These are phyloP conservation scores for Penicillium capsulatum DNA, from an alignment of 2,329 filamentous ascomycete genomes.

Conservation along the genomic window DNA sequence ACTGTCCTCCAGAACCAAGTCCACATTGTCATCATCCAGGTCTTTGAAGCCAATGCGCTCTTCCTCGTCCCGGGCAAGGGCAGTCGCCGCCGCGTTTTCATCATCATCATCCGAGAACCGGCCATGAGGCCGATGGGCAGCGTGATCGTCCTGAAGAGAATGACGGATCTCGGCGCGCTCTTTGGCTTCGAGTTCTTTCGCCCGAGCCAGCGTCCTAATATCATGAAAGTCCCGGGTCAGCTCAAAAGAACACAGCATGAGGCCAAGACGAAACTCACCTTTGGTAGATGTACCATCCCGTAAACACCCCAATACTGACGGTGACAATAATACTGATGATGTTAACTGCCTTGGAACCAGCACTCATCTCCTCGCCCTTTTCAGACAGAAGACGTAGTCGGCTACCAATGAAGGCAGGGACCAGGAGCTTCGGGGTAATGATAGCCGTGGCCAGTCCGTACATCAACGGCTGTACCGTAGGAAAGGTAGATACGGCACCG, in stretches of 20 bases:
- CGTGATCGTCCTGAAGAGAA: constrained; percentile 34
- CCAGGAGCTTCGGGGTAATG: constrained; percentile 78
- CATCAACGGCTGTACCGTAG: constrained; percentile 69
- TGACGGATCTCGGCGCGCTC: constrained; percentile 40
- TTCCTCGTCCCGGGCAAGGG: constrained; percentile 43
- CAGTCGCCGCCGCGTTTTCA: constrained; percentile 38
- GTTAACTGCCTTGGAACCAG: constrained; percentile 72
- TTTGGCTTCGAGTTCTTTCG: constrained; percentile 47
- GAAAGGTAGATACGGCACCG: constrained; percentile 89
- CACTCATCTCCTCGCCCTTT: constrained; percentile 75
- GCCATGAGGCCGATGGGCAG: constrained; percentile 31
- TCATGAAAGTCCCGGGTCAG: constrained; percentile 4
- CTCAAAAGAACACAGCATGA: background rate
- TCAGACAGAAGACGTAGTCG: constrained; percentile 80
- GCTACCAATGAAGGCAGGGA: constrained; percentile 88
- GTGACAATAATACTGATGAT: constrained; percentile 76
- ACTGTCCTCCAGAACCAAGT: constrained; percentile 45
- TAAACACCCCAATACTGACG: constrained; percentile 64
- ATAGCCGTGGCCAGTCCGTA: constrained; percentile 81
- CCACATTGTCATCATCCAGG: constrained; percentile 40
- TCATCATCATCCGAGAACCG: constrained; percentile 40
- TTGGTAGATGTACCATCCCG: constrained; percentile 82
- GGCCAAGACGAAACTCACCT: constrained; percentile 38
- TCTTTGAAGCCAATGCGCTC: constrained; percentile 40
- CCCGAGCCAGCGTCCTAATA: constrained; percentile 47